These are phyloP conservation scores for Fusarium sp. DNA, from an alignment of 2,329 filamentous ascomycete species.

Conservation along the genomic window DNA sequence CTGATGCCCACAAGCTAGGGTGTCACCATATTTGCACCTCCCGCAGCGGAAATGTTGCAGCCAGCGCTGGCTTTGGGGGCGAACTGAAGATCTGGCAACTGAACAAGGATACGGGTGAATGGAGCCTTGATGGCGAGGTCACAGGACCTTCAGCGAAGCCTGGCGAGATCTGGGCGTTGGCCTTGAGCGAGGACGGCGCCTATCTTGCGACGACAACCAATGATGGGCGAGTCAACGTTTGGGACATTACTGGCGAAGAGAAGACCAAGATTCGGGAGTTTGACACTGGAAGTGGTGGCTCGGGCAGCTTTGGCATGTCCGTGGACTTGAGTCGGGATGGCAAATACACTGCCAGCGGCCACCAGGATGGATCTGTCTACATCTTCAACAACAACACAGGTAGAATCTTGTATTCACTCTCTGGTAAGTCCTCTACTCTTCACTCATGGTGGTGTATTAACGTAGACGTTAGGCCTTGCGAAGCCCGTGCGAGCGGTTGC, in stretches of 20 bases:
- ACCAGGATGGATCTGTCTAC: constrained; percentile 92
- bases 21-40: constrained; percentile 87
- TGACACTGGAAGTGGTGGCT: constrained; percentile 77
- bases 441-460: constrained; percentile 12
- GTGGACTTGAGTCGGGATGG: constrained; percentile 86
- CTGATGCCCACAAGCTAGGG: constrained; percentile 85
- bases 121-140: constrained; percentile 59
- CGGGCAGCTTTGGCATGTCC: constrained; percentile 90
- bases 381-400: constrained; percentile 95
- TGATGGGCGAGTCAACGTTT: constrained; percentile 90
- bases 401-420: constrained; percentile 85
- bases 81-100: constrained; percentile 86
- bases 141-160: constrained; percentile 62
- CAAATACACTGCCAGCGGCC: constrained; percentile 87
- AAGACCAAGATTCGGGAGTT: constrained; percentile 81
- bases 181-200: constrained; percentile 84
- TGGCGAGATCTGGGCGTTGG: constrained; percentile 87
- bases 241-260: constrained; percentile 73
- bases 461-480: constrained; percentile 72
- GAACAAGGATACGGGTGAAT: constrained; percentile 67
- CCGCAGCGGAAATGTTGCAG: constrained; percentile 77
- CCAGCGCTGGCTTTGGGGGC: constrained; percentile 89
- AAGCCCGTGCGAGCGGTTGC: constrained; percentile 87
- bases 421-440: constrained; percentile 64
- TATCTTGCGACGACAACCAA: constrained; percentile 90